Base-by-base conservation (phyloP, 2,329 filamentous ascomycete genomes). In the Sporothrix brunneoviolacea region DNA sequence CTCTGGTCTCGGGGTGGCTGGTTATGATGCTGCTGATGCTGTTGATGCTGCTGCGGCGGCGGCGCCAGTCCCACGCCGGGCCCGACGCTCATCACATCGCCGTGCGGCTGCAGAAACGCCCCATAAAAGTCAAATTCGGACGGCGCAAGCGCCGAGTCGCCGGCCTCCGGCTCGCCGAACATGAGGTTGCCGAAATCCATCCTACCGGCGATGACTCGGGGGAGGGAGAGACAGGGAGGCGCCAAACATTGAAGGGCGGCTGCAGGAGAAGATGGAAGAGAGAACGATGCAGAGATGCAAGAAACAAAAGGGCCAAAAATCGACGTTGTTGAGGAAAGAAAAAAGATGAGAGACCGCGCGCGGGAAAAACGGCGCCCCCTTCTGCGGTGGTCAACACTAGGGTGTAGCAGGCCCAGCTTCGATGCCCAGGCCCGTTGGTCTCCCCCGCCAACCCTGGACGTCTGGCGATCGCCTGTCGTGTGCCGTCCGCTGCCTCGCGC, bases 121-220 rank as follows among this genome's bases (percentile, higher is more conserved):
- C 38, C 32, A 38, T 43, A 50, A 18, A 50, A 50, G 16, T 50
- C 48, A 24, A 50, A 44, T 3, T 50, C 48, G 39, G 48, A 12
- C 12, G 33, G 22, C 33, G 39, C 21, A 38, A 51, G 46, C 2
- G n/a, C 45, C 32, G 45, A 5, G 28, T 51, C 48, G 33, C 24
- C 28, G 10, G 18, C 35, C 8, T 45, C 45, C n/a, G 52, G 18
- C 32, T 48, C 28, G 32, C 48, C 45, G 35, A 50, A 55, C 18
- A 54, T 27, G 8, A 54, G 44, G n/a, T 42, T 28, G 6, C 33
- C 54, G 40, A 35, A 55, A 32, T 55, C 54, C 54, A 55, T 13
- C 22, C 24, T 19, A 12, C n/a, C n/a, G 28, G 16, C 7, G 35
- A 35, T 22, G 33, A 39, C 35, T 38, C 22, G 24, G 37, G 35